These are phyloP conservation scores for Saccharomycopsis crataegensis DNA, from an alignment of 1,139 yeast genomes.

Conservation along the genomic window DNA sequence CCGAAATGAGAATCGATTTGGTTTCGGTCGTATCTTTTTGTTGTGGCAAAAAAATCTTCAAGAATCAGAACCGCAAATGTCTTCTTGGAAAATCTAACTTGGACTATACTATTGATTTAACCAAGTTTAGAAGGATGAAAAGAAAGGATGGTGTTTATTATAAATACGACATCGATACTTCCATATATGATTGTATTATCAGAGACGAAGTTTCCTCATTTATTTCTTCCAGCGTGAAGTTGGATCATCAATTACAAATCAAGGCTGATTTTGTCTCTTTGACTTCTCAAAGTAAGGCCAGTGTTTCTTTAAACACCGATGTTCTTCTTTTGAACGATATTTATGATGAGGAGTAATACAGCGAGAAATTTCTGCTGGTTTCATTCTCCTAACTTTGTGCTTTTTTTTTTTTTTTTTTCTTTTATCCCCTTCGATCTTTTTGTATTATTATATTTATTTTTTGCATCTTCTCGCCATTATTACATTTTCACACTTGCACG, in stretches of 20 bases:
- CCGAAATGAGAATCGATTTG: constrained; percentile 9
- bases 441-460: background rate
- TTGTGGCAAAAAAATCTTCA: constrained; percentile 12
- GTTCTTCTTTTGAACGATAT: constrained; percentile 4
- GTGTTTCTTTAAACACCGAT: constrained; percentile 7
- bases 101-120: constrained; percentile 6
- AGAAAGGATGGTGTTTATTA: constrained; percentile 8
- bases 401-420: background rate
- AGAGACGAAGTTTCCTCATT: constrained; percentile 11
- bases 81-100: constrained; percentile 7
- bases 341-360: background rate
- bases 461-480: too few species aligned
- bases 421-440: background rate
- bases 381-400: background rate
- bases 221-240: constrained; percentile 14
- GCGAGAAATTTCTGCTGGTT: background rate
- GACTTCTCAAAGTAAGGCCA: background rate
- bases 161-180: constrained; percentile 9
- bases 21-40: constrained; percentile 7
- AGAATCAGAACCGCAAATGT: background rate
- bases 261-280: constrained; percentile 6
- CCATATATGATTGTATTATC: constrained; percentile 7
- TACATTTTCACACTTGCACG: too few species aligned
- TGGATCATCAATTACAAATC: constrained; percentile 15
- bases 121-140: constrained; percentile 11